Conservation (phyloP, 176 grass and related monocot genomes). For the Rhynchospora pubera region DNA sequence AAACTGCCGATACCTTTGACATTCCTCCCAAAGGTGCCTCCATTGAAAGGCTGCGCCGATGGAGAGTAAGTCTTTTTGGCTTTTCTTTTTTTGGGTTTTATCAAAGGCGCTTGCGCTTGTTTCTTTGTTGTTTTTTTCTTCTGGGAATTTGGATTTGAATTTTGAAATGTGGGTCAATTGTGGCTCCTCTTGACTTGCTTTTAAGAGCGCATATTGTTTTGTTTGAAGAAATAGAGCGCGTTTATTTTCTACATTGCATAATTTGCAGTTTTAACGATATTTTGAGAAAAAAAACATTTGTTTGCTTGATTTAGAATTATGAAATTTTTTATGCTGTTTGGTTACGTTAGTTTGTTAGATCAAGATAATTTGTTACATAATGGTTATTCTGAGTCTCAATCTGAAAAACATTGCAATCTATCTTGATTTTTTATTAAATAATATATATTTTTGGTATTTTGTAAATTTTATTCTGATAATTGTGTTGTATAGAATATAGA, state of each 20-base stretch:
- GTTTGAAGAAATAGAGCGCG: no score
- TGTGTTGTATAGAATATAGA: background rate
- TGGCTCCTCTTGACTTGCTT: background rate
- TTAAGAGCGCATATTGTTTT: background rate
- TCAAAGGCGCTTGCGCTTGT: background rate
- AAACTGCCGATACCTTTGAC: background rate
- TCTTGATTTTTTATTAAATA: no score
- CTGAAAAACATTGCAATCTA: background rate
- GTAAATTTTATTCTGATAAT: background rate
- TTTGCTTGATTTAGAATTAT: no score
- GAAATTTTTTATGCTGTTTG: no score
- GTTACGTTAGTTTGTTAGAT: no score
- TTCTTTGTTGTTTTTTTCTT: background rate
- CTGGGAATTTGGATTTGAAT: background rate
- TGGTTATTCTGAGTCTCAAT: background rate
- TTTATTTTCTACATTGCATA: no score
- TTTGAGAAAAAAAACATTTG: no score
- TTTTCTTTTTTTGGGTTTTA: no score
- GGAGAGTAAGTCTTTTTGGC: constrained; percentile 28
- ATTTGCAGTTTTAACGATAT: no score
- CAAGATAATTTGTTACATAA: background rate
- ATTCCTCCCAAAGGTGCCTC: constrained; percentile 27
- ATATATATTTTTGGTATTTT: background rate
- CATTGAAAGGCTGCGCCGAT: constrained; percentile 25
- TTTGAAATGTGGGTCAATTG: background rate